Evolutionary conservation across 164 flowering plant genomes (phyloP), one percentile per base, ranked within the genome.

Genomic region (Nymphaea colorata): DNA sequence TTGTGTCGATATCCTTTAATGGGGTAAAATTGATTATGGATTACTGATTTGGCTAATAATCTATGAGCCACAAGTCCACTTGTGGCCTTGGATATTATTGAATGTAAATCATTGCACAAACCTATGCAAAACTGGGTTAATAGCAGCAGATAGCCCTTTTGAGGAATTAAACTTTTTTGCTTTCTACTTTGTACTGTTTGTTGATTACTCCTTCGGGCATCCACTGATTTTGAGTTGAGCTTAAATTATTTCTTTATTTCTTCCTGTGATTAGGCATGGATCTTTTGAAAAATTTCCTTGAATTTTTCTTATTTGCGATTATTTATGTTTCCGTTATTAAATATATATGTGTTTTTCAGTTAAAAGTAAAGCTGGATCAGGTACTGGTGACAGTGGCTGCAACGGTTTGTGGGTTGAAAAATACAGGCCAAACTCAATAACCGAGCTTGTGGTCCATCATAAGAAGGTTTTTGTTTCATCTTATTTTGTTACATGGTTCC

Each of bases 361-460:
- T 47, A 68, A n/a, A 17, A 66, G 59, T 42, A 64, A 65, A 44
- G n/a, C 2, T 69, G 71, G 61, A 64, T 62, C 75, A 81, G 88
- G 79, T 76, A 60, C 70, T 66, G 67, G 69, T 65, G 71, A 75
- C 74, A 74, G 70, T 66, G 71, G 61, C 8, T n/a, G 55, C 11
- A 67, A 76, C 68, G 89, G 83, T 65, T 72, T 86, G 55, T 94
- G 99, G 99, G 87, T 86, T 67, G 91, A 91, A 68, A 94, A 90
- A 69, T 85, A 94, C 73, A 84, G 73, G 71, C 99, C 97, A 42
- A 77, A 47, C 47, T 82, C 83, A 11, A 57, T 88, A 72, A 81
- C 78, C 62, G 99, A 88, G 72, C 97, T 94, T 69, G 91, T 90
- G 67, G 93, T 94, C 69, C 95, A 94, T 67, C 90, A 83, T 66